A percentile compares a stretch with the other conserved stretches of the same genome.
These are phyloP conservation scores for Pseudogymnoascus sp. DNA, from an alignment of 2,329 filamentous ascomycete genomes.

Conservation along the genomic window DNA sequence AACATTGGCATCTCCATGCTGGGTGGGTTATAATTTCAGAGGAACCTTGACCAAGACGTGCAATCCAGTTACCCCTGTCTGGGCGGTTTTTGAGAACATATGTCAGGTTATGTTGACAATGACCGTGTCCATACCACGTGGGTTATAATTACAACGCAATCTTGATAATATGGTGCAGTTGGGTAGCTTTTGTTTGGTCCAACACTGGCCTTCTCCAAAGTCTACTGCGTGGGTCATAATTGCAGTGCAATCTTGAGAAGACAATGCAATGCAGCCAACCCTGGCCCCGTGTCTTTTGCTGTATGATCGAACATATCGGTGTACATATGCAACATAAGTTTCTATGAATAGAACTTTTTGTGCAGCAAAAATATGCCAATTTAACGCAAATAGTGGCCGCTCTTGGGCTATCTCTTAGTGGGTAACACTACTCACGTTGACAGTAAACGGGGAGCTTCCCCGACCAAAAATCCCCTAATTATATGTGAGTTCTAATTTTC, in stretches of 20 bases:
- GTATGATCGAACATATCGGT: not conserved
- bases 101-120: not conserved
- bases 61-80: not conserved
- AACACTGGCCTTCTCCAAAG: not conserved
- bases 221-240: not conserved
- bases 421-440: not conserved
- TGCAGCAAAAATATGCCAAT: not conserved
- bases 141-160: not conserved
- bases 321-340: not conserved
- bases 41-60: not conserved
- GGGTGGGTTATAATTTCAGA: not conserved
- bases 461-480: not conserved
- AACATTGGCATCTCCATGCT: not conserved
- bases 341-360: not conserved
- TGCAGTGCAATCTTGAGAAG: not conserved
- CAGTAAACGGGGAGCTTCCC: not conserved
- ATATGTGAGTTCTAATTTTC: not conserved
- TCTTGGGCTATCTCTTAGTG: not conserved
- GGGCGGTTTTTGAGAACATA: not conserved
- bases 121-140: not conserved
- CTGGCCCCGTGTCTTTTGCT: not conserved
- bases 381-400: not conserved
- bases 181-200: too few relatives aligned
- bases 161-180: not conserved
- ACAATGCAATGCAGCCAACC: not conserved